Conservation (phyloP, 768 basidiomycete genomes). For the Phlebiopsis gigantea region DNA sequence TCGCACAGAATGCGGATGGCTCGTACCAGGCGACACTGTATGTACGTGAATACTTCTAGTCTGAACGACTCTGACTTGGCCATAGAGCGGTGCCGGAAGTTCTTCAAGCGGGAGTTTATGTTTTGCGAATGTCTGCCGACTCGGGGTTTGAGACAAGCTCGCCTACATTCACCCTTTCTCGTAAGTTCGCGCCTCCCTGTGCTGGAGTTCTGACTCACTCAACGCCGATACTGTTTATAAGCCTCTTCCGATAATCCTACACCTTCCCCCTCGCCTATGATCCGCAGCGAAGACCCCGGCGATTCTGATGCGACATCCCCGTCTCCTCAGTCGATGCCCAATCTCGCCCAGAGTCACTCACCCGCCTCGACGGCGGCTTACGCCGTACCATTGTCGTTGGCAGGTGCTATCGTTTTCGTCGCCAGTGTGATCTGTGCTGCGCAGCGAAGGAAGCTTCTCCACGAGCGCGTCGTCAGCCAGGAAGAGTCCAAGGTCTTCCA, state of each 20-base stretch:
- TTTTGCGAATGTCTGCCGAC: constrained; percentile 26
- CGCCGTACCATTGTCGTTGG: constrained; percentile 30
- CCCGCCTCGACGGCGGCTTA: constrained; percentile 27
- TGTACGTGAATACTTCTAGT: background rate
- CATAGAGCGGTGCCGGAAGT: constrained; percentile 22
- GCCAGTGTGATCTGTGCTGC: constrained; percentile 21
- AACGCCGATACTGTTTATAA: background rate
- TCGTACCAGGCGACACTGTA: constrained; percentile 24
- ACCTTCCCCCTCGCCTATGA: background rate
- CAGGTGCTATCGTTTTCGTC: constrained; percentile 24
- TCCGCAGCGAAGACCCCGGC: background rate
- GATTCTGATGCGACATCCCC: constrained; percentile 9
- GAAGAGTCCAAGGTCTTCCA: background rate
- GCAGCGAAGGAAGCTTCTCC: constrained; percentile 23
- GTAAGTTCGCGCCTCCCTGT: no score
- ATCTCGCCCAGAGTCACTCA: constrained; percentile 16
- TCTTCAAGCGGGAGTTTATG: background rate
- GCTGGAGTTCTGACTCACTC: no score
- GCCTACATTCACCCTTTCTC: constrained; percentile 25
- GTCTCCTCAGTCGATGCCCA: background rate
- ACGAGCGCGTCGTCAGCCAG: constrained; percentile 16
- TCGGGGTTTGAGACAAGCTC: constrained; percentile 23
- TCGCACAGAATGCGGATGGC: constrained; percentile 18
- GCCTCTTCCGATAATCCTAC: background rate
- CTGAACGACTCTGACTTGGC: background rate